Evolutionary conservation across 2,329 filamentous ascomycete genomes (phyloP), one percentile per base, ranked within the genome.

Genomic region (Apiospora marii): DNA sequence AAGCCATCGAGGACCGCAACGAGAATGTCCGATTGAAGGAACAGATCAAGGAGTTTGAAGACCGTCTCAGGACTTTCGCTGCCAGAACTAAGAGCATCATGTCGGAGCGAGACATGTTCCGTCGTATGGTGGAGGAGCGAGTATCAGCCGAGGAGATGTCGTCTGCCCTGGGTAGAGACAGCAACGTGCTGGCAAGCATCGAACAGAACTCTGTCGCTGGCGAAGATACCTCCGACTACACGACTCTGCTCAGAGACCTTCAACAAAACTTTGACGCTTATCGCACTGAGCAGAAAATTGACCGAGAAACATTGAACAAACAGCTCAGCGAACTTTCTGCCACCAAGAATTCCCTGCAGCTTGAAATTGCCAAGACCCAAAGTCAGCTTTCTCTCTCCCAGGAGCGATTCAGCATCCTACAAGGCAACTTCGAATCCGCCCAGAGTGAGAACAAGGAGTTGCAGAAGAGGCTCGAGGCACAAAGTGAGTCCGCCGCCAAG

Each of bases 81-180:
- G 91, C 93, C 43, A 94, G 95, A 72, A 93, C 95, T 75, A 94
- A 98, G 85, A 97, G 94, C 81, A 98, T 97, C 81, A 94, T 96
- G 80, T 94, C 95, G 78, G 96, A 99, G 84, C 92, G 96, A 74
- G 96, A 99, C 80, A 98, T 98, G 90, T 98, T 98, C 91, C 92
- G 96, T 30, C 94, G 95, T 70, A 95, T 98, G 86, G 89, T 98
- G 43, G 93, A 96, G 76, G 93, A 96, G 74, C 82, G 91, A 84
- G 81, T 87, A 79, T 79, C 88, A 79, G 80, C 89, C 80, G 87
- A 85, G 16, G 92, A 97, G 79, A 94, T 92, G 1, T 91, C 92
- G 77, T 93, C 93, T 24, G 84, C 93, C 44, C 90, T 68, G n/a
- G 67, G 67, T n/a, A 48, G 72, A 49, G 70, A 92, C 73, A 88